phyloP scores from a whole-genome alignment of 331 rosid genomes.

The Dryas integrifolia region DNA sequence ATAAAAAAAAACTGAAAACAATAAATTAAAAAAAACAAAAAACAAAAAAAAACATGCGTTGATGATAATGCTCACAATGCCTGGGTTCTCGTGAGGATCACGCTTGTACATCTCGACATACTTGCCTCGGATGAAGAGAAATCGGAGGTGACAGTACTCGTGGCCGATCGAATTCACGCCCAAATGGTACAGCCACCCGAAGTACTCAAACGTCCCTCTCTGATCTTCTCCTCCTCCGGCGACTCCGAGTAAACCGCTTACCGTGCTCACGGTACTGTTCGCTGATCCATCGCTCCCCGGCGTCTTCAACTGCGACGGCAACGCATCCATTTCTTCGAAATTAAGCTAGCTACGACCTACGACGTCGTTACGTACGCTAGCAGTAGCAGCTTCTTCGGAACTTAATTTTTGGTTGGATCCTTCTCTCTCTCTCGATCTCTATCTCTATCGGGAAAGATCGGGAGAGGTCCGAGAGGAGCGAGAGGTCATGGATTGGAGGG shows the following conservation, averaged over 20 bases:
- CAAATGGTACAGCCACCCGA: constrained; percentile 87
- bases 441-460: neutral
- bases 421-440: neutral
- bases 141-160: constrained; percentile 81
- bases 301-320: constrained; percentile 20
- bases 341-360: neutral
- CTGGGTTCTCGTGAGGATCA: constrained; percentile 73
- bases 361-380: too few species aligned
- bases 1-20: neutral
- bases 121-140: constrained; percentile 70
- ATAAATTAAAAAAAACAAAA: neutral
- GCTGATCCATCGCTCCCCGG: constrained; percentile 30
- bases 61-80: constrained; percentile 45
- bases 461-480: neutral
- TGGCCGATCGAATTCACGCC: constrained; percentile 79
- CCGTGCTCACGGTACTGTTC: neutral
- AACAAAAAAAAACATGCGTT: neutral
- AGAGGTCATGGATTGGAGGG: neutral
- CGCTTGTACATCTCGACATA: constrained; percentile 77
- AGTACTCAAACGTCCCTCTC: constrained; percentile 51
- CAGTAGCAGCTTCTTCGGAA: too few species aligned
- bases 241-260: constrained; percentile 15
- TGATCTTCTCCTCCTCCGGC: constrained; percentile 24
- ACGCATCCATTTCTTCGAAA: constrained; percentile 1
- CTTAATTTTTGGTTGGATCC: too few species aligned